phyloP scores from a whole-genome alignment of 140 eudicot genomes.

The Ambrosia hybrid region DNA sequence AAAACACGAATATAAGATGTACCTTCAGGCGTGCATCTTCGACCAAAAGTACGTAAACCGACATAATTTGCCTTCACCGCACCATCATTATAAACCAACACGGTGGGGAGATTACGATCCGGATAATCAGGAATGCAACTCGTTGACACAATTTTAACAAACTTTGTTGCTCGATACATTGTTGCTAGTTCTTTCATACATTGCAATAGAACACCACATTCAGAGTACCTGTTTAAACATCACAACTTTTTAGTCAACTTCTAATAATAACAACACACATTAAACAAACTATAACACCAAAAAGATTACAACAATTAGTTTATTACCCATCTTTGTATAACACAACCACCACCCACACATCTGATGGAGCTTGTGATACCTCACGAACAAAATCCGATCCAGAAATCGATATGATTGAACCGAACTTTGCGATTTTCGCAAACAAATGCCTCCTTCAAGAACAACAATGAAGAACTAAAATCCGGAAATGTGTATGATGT shows the following conservation, averaged over 20 bases:
- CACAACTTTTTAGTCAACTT: neutral
- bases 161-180: constrained; percentile 81
- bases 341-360: constrained; percentile 81
- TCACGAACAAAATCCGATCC: constrained; percentile 90
- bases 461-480: constrained; percentile 1
- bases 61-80: constrained; percentile 80
- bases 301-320: neutral
- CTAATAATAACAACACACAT: neutral
- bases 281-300: neutral
- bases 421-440: constrained; percentile 72
- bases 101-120: constrained; percentile 82
- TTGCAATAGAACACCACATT: constrained; percentile 61
- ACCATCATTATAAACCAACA: constrained; percentile 79
- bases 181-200: constrained; percentile 81
- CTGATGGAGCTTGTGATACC: constrained; percentile 88
- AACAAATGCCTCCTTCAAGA: constrained; percentile 66
- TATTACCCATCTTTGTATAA: constrained; percentile 84
- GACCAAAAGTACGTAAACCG: constrained; percentile 70
- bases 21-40: constrained; percentile 98
- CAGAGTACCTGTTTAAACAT: constrained; percentile 47
- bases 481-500: neutral
- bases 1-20: constrained; percentile 6
- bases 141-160: constrained; percentile 84
- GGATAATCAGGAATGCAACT: constrained; percentile 93
- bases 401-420: constrained; percentile 75